phyloP scores from a whole-genome alignment of 169 alveolate genomes.

The Cryptosporidium sp. region DNA sequence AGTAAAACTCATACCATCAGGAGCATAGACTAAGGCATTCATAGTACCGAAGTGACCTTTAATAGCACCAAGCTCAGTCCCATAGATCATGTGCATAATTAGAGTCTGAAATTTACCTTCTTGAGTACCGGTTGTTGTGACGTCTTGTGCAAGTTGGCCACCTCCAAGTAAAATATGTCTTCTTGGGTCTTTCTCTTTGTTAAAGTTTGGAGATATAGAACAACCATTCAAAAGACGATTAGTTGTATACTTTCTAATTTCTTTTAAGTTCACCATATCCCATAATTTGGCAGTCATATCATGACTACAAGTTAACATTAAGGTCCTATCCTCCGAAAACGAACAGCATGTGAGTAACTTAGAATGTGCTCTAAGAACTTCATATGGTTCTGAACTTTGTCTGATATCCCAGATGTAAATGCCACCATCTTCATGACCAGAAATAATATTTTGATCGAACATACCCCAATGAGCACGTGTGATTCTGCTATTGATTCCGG shows the following conservation, averaged over 20 bases:
- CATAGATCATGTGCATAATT: slow-evolving; percentile 90
- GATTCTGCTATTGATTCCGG: slow-evolving; percentile 76
- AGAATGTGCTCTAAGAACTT: slow-evolving; percentile 83
- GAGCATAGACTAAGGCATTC: slow-evolving; percentile 90
- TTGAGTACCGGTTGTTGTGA: slow-evolving; percentile 89
- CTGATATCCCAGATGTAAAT: slow-evolving; percentile 66
- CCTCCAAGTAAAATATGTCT: slow-evolving; percentile 90
- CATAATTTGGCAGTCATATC: slow-evolving; percentile 90
- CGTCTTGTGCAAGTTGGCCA: slow-evolving; percentile 92
- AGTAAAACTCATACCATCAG: slow-evolving; percentile 93
- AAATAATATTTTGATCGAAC: slow-evolving; percentile 86
- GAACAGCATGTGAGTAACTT: slow-evolving; percentile 86
- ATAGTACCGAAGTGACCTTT: slow-evolving; percentile 97
- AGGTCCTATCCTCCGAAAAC: slow-evolving; percentile 85
- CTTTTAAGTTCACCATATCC: slow-evolving; percentile 88
- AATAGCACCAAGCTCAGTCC: slow-evolving; percentile 91
- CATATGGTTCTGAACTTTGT: slow-evolving; percentile 67
- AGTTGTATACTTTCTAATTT: slow-evolving; percentile 80
- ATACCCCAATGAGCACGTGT: slow-evolving; percentile 91
- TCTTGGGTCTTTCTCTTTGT: slow-evolving; percentile 79
- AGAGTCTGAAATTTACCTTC: slow-evolving; percentile 95
- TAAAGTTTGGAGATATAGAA: slow-evolving; percentile 87
- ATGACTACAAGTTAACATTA: slow-evolving; percentile 87
- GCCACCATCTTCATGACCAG: slow-evolving; percentile 91
- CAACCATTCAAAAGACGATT: slow-evolving; percentile 90